phyloP scores from a whole-genome alignment of 129 eudicot genomes.

The Mikania micrantha region DNA sequence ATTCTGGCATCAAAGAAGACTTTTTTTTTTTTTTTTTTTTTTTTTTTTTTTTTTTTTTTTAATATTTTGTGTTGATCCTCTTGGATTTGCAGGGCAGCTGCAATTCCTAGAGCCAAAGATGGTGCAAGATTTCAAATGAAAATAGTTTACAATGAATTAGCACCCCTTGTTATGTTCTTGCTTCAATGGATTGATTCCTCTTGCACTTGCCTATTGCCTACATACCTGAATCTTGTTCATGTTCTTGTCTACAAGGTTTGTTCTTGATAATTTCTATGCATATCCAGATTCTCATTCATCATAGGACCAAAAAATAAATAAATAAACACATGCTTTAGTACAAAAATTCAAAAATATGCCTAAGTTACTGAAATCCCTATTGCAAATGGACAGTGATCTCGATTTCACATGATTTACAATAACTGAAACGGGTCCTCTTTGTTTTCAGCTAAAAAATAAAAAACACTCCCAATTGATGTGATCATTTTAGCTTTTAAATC shows the following conservation, averaged over 20 bases:
- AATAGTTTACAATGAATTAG: slow-evolving; percentile 61
- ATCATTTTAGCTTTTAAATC: too few species aligned
- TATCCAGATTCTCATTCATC: neutral
- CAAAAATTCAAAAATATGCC: neutral
- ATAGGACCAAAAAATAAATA: neutral
- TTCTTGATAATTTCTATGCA: neutral
- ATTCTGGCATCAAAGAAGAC: neutral
- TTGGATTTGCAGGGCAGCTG: slow-evolving; percentile 71
- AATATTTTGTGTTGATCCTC: neutral
- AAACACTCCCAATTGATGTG: too few species aligned
- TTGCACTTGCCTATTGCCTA: slow-evolving; percentile 61
- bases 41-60: neutral
- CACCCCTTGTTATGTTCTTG: slow-evolving; percentile 63
- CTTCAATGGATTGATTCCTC: slow-evolving; percentile 84
- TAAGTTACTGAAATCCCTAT: neutral
- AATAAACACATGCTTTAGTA: neutral
- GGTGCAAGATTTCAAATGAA: slow-evolving; percentile 80
- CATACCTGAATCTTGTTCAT: slow-evolving; percentile 64
- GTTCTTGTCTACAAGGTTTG: slow-evolving; percentile 69
- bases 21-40: neutral
- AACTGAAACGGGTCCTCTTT: too few species aligned
- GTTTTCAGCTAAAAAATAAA: too few species aligned
- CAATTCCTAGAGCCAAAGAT: slow-evolving; percentile 76
- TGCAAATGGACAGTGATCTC: neutral
- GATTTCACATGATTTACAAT: neutral